phyloP scores from a whole-genome alignment of 1,284 basidiomycete species.

The Moesziomyces globuligerus region DNA sequence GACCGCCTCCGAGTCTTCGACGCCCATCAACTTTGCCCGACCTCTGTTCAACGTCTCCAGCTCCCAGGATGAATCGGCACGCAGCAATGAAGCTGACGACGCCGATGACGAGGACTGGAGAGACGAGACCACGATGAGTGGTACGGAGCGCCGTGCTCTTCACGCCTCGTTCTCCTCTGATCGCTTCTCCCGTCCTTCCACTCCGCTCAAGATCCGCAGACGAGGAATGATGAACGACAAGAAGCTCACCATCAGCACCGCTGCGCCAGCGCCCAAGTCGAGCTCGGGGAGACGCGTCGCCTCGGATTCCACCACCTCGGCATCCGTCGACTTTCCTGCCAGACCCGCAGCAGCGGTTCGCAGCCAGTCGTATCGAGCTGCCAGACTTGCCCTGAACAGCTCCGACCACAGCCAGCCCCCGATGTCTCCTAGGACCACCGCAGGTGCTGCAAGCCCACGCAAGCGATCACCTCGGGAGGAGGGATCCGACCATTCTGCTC shows the following conservation, averaged over 20 bases:
- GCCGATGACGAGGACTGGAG: slow-evolving; percentile 14
- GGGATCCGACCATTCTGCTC: slow-evolving; percentile 1
- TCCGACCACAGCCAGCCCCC: neutral
- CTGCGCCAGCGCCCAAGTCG: neutral
- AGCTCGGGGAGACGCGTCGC: slow-evolving; percentile 5
- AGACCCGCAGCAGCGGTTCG: slow-evolving; percentile 1
- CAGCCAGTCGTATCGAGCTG: neutral
- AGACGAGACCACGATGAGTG: slow-evolving; percentile 1
- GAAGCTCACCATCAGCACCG: slow-evolving; percentile 28
- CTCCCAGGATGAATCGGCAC: neutral
- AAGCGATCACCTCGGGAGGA: neutral
- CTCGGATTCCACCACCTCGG: slow-evolving; percentile 4
- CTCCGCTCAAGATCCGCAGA: slow-evolving; percentile 30
- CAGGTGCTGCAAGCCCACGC: slow-evolving; percentile 2
- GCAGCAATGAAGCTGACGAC: neutral
- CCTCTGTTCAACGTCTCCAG: slow-evolving; percentile 1
- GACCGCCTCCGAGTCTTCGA: slow-evolving; percentile 8
- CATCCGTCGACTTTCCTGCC: neutral
- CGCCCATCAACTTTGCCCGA: slow-evolving; percentile 29
- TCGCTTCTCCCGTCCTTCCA: slow-evolving; percentile 1
- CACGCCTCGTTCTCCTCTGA: slow-evolving; percentile 9
- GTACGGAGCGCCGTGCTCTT: slow-evolving; percentile 11
- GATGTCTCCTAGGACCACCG: neutral
- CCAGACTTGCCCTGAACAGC: neutral
- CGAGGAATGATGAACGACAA: slow-evolving; percentile 23